A percentile compares a stretch with the other conserved stretches of the same genome.
These are phyloP conservation scores for Aspergillaceae sp. DNA, from an alignment of 2,329 filamentous ascomycete genomes.

Conservation along the genomic window DNA sequence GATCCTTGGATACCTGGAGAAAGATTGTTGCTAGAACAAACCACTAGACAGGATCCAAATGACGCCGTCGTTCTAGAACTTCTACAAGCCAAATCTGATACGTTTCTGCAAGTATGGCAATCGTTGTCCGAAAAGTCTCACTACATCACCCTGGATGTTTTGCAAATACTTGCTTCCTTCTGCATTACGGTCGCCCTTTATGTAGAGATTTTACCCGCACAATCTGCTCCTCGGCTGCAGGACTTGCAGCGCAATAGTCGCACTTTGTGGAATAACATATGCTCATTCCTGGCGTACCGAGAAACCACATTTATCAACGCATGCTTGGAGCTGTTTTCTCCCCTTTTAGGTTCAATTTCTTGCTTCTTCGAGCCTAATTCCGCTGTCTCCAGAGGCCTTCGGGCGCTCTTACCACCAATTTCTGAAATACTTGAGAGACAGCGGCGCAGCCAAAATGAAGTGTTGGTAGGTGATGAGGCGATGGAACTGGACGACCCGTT, in stretches of 20 bases:
- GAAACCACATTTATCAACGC: conserved; percentile 20
- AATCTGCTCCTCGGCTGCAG: conserved; percentile 20
- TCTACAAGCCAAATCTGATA: conserved; percentile 38
- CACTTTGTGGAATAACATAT: conserved; percentile 28
- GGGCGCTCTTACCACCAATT: conserved; percentile 20
- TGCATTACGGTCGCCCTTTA: conserved; percentile 36
- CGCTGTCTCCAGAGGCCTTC: conserved; percentile 16
- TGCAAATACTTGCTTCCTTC: conserved; percentile 43
- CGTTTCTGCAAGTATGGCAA: conserved; percentile 38
- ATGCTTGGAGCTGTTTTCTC: conserved; percentile 26
- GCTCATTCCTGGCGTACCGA: conserved; percentile 21
- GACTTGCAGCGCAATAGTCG: conserved; percentile 20
- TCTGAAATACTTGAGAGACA: conserved; percentile 23
- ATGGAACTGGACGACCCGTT: conserved; percentile 40
- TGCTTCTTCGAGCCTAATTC: conserved; percentile 10
- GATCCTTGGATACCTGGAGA: conserved; percentile 20
- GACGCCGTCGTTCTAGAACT: conserved; percentile 38
- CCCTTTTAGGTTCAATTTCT: conserved; percentile 20
- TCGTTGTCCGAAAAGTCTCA: conserved; percentile 33
- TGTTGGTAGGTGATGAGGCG: conserved; percentile 16
- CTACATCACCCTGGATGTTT: conserved; percentile 42
- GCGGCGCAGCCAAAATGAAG: conserved; percentile 14
- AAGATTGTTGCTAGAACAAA: conserved; percentile 14
- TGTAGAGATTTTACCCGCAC: conserved; percentile 27
- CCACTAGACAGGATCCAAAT: conserved; percentile 23